Evolutionary conservation across 495 filamentous ascomycete genomes (phyloP), one percentile per base, ranked within the genome.

Genomic region (Ascodesmis nigricans): DNA sequence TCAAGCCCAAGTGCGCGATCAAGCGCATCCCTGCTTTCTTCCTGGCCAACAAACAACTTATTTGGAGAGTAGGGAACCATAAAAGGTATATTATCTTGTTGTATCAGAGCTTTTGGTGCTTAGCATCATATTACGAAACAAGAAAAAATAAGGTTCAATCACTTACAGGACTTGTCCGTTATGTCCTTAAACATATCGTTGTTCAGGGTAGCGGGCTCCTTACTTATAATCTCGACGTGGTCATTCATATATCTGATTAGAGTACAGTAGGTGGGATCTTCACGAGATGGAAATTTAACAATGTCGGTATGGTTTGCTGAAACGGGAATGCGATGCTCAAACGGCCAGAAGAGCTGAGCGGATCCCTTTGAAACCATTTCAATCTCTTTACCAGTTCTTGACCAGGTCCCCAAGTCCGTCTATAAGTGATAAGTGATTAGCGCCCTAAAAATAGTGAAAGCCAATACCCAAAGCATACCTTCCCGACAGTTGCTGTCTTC

Each of bases 31-130:
- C 61, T 49, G n/a, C 54, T 53, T 11, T 46, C 49, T 35, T 54
- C 35, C 21, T 61, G 53, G 21, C 58, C 53, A 21, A 63, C 43
- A 50, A 64, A 64, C 15, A 50, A 40, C 30, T 29, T 30, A 39
- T 64, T 58, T 3, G 43, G 39, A 6, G 46, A 36, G 35, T 59
- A 63, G 0, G 44, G 37, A 28, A 47, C 41, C 14, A 38, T 33
- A 5, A 38, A 35, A 11, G 16, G 7, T n/a, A n/a, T n/a, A n/a
- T n/a, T n/a, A n/a, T n/a, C n/a, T n/a, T n/a, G n/a, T n/a, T n/a
- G n/a, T n/a, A n/a, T n/a, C n/a, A n/a, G n/a, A n/a, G n/a, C n/a
- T n/a, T n/a, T n/a, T n/a, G n/a, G n/a, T n/a, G n/a, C n/a, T n/a
- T n/a, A n/a, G n/a, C n/a, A n/a, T n/a, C n/a, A n/a, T n/a, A n/a